Percentiles rank a stretch among this genome's conserved stretches.
Evolutionary conservation across 73 alveolate species (phyloP).

Genomic region (Paramecium sexaurelia): DNA sequence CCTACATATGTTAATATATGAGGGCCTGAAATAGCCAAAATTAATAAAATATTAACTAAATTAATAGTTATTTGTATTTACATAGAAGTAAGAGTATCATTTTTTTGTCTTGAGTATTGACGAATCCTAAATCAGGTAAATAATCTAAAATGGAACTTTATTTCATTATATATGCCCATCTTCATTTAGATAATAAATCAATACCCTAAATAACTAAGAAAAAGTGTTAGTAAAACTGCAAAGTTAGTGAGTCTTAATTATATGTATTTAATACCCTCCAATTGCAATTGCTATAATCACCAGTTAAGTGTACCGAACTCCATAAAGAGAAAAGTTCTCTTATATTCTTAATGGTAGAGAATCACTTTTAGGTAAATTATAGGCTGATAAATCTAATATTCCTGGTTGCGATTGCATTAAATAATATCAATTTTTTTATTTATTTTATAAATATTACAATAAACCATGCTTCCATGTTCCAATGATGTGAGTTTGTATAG

Average conservation of each 20-base stretch:
- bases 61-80: not conserved
- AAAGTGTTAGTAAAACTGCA: not conserved
- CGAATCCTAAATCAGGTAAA: not conserved
- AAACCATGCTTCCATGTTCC: slow-evolving; percentile 22
- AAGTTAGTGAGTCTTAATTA: not conserved
- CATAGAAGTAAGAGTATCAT: slow-evolving; percentile 23
- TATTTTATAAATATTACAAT: not conserved
- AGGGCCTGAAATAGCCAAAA: slow-evolving; percentile 41
- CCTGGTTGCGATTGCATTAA: not conserved
- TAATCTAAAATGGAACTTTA: not conserved
- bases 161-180: slow-evolving; percentile 29
- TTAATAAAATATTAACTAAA: not conserved
- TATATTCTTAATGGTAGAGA: not conserved
- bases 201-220: slow-evolving; percentile 37
- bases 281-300: not conserved
- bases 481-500: not conserved
- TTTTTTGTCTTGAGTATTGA: slow-evolving; percentile 28
- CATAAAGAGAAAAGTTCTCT: slow-evolving; percentile 50
- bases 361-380: slow-evolving; percentile 10
- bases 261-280: not conserved
- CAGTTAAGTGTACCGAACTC: slow-evolving; percentile 8
- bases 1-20: slow-evolving; percentile 34
- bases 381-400: slow-evolving; percentile 5
- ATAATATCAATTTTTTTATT: not conserved
- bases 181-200: not conserved